phyloP scores from a whole-genome alignment of 106 monocot genomes.

The Phalaenopsis equestris region DNA sequence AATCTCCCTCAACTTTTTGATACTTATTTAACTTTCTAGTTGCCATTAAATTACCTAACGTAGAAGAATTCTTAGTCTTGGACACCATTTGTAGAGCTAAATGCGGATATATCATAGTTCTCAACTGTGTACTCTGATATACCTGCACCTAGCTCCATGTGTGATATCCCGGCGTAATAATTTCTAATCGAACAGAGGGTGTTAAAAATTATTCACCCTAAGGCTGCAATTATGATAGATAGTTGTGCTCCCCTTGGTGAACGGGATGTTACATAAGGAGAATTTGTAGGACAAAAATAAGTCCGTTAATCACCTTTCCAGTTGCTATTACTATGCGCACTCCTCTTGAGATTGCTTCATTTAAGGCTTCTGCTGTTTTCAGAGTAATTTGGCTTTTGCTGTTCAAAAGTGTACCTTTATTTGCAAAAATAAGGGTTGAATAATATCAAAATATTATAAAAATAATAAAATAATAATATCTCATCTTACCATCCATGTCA shows the following conservation, averaged over 20 bases:
- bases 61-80: too few species aligned
- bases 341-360: slow-evolving; percentile 75
- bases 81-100: too few species aligned
- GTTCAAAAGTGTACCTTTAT: slow-evolving; percentile 85
- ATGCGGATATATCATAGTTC: too few species aligned
- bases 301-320: slow-evolving; percentile 60
- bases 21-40: too few species aligned
- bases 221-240: too few species aligned
- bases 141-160: too few species aligned
- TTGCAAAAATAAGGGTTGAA: slow-evolving; percentile 7
- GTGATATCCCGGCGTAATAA: too few species aligned
- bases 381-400: slow-evolving; percentile 67
- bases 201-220: not conserved
- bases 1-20: too few species aligned
- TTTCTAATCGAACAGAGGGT: too few species aligned
- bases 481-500: slow-evolving; percentile 85
- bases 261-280: not conserved
- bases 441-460: not conserved
- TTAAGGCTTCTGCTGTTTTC: slow-evolving; percentile 71
- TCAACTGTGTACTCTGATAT: too few species aligned
- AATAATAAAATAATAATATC: not conserved
- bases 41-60: too few species aligned
- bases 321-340: slow-evolving; percentile 86
- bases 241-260: not conserved
- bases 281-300: not conserved